Percentiles rank a stretch among this genome's conserved stretches.
Conservation (phyloP, 805 yeast species). For the Yamadazyma ubonensis region DNA sequence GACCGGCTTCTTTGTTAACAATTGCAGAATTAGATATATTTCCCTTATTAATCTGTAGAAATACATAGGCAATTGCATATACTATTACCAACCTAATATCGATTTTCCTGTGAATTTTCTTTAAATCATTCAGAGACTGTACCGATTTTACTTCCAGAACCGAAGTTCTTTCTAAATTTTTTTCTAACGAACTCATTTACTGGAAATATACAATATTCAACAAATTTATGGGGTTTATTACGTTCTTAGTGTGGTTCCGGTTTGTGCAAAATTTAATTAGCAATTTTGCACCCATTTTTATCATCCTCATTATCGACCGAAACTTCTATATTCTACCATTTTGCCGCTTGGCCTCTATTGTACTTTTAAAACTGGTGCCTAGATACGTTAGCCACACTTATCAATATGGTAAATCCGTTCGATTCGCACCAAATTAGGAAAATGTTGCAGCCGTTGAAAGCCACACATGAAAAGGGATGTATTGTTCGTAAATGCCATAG, state of each 20-base stretch:
- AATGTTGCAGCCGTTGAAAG: slow-evolving; percentile 3
- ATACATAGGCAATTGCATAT: slow-evolving; percentile 15
- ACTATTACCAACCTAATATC: slow-evolving; percentile 14
- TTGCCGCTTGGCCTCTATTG: not conserved
- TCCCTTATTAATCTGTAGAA: slow-evolving; percentile 15
- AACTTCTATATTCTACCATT: not conserved
- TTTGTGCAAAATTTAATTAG: not conserved
- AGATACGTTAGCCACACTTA: not conserved
- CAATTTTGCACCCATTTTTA: not conserved
- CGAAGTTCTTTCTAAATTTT: not conserved
- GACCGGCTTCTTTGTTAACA: slow-evolving; percentile 12
- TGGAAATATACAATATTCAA: no score
- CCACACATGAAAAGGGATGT: slow-evolving; percentile 3
- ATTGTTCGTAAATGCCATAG: no score
- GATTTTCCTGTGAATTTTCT: slow-evolving; percentile 11
- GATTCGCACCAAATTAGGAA: slow-evolving; percentile 1
- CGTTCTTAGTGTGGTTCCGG: not conserved
- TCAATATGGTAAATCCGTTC: not conserved
- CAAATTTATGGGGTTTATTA: no score
- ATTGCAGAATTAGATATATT: slow-evolving; percentile 17
- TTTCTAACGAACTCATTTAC: not conserved
- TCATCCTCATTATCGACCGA: not conserved
- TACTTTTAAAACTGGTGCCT: not conserved
- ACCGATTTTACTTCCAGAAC: slow-evolving; percentile 2
- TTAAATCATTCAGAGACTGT: not conserved